Percentiles rank a stretch among this genome's conserved stretches.
phyloP scores from a whole-genome alignment of 2,329 filamentous ascomycete species.

The Exophiala alcalophila region DNA sequence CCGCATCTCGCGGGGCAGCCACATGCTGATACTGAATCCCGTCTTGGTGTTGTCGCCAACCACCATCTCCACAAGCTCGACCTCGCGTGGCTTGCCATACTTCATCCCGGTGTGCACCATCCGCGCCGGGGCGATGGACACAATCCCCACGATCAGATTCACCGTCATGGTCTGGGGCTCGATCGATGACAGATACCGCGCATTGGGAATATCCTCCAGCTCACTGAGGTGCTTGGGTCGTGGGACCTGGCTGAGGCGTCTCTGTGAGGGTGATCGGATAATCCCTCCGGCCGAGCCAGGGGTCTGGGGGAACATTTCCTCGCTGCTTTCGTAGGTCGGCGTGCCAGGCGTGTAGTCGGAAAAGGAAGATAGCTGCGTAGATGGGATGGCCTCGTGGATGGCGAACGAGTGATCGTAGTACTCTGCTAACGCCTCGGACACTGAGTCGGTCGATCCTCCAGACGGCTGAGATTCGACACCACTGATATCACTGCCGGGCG shows the following conservation, averaged over 20 bases:
- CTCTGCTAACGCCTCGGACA: conserved; percentile 50
- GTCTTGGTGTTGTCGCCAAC: conserved; percentile 82
- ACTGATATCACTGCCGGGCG: conserved; percentile 28
- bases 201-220: conserved; percentile 67
- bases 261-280: conserved; percentile 28
- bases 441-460: conserved; percentile 16
- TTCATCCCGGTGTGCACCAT: conserved; percentile 63
- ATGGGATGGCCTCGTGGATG: conserved; percentile 63
- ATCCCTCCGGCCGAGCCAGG: conserved; percentile 22
- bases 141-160: conserved; percentile 75
- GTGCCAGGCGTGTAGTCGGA: conserved; percentile 28
- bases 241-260: conserved; percentile 25
- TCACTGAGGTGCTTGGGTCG: conserved; percentile 51
- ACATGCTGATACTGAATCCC: conserved; percentile 80
- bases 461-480: conserved; percentile 28
- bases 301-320: conserved; percentile 27
- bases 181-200: conserved; percentile 63
- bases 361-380: conserved; percentile 54
- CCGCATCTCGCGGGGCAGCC: conserved; percentile 53
- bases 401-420: conserved; percentile 79
- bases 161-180: conserved; percentile 77
- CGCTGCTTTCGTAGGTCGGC: conserved; percentile 29
- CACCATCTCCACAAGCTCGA: conserved; percentile 70
- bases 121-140: conserved; percentile 66
- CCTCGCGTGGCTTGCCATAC: conserved; percentile 44